Percentiles rank a stretch among this genome's conserved stretches.
phyloP scores from a whole-genome alignment of 352 stramenopile species.

The Phytophthora pistaciae region DNA sequence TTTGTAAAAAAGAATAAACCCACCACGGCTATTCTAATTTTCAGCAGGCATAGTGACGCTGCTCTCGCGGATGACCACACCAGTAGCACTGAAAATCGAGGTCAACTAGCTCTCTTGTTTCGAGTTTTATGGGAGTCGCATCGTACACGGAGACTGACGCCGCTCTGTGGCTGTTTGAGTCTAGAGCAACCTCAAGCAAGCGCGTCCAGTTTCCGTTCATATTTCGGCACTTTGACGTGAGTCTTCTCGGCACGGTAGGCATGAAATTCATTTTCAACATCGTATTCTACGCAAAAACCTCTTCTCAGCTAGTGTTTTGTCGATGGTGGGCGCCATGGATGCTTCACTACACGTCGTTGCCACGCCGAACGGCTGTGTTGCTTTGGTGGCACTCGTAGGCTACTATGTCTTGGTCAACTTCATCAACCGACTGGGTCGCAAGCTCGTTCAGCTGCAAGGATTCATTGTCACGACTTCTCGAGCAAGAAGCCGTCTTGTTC shows the following conservation, averaged over 20 bases:
- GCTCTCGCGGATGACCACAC: too few relatives aligned
- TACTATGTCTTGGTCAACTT: conserved; percentile 81
- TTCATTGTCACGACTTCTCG: too few relatives aligned
- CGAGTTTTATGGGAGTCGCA: too few relatives aligned
- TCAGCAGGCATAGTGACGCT: too few relatives aligned
- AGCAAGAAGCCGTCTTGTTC: too few relatives aligned
- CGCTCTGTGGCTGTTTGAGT: background rate
- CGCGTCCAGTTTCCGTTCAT: conserved; percentile 38
- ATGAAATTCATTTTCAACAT: conserved; percentile 86
- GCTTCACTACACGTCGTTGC: conserved; percentile 55
- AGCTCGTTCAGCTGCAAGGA: too few relatives aligned
- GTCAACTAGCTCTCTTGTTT: too few relatives aligned
- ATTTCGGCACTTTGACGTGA: conserved; percentile 45
- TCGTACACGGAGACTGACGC: conserved; percentile 51
- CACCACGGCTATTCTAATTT: too few relatives aligned
- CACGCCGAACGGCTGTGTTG: conserved; percentile 55
- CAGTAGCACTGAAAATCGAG: too few relatives aligned
- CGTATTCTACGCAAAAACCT: conserved; percentile 78
- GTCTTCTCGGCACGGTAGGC: conserved; percentile 66
- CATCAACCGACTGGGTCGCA: too few relatives aligned
- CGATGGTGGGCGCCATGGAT: conserved; percentile 53
- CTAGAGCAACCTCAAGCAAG: too few relatives aligned
- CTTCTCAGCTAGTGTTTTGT: conserved; percentile 41
- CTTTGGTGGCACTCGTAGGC: conserved; percentile 60
- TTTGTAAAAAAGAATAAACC: too few relatives aligned